Evolutionary conservation across 345 rosid genomes (phyloP).

Genomic region (Syzygium jambos): DNA sequence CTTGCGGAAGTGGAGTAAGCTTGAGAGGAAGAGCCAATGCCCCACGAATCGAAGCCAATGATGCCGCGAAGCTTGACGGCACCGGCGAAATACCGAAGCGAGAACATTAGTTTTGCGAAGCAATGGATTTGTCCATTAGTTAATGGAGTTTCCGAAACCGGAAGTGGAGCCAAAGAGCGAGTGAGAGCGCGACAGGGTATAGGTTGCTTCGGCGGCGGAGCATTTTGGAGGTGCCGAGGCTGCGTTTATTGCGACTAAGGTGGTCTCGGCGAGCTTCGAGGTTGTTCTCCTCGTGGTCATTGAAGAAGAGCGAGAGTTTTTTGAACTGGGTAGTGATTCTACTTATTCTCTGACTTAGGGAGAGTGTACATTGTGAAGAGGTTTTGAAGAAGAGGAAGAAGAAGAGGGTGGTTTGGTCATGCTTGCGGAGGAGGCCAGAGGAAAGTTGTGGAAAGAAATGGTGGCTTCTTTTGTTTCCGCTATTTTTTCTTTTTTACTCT

Average conservation of each 20-base stretch:
- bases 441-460: not conserved
- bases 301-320: not conserved
- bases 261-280: not conserved
- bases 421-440: not conserved
- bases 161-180: not conserved
- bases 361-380: not conserved
- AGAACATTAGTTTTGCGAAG: not conserved
- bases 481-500: no score
- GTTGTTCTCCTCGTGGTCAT: not conserved
- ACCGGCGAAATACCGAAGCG: not conserved
- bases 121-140: rapidly evolving
- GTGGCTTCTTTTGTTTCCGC: not conserved
- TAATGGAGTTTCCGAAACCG: not conserved
- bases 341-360: no score
- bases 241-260: not conserved
- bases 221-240: not conserved
- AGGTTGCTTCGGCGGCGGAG: not conserved
- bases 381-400: not conserved
- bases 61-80: not conserved
- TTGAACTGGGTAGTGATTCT: not conserved
- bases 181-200: not conserved
- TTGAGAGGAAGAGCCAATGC: not conserved
- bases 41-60: not conserved
- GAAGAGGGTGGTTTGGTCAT: not conserved
- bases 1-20: not conserved